Percentiles rank a stretch among this genome's conserved stretches.
These are phyloP conservation scores for Psilocybe cyanescens DNA, from an alignment of 768 basidiomycete species.

Conservation along the genomic window DNA sequence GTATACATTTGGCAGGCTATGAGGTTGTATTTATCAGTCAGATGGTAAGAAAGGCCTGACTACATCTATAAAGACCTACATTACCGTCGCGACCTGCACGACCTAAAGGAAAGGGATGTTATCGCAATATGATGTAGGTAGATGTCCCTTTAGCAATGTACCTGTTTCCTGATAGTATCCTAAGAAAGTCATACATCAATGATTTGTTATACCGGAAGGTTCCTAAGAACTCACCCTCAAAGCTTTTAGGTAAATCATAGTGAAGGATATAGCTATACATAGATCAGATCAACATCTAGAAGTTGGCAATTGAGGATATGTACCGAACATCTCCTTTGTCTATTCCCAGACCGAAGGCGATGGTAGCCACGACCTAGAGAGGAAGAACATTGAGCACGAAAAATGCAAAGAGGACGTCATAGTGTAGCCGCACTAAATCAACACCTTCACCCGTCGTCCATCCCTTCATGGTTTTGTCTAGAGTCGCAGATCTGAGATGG, in stretches of 20 bases:
- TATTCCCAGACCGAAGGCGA: conserved; percentile 88
- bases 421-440: conserved; percentile 55
- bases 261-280: conserved; percentile 72
- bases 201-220: background rate
- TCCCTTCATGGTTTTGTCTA: conserved; percentile 64
- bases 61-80: conserved; percentile 40
- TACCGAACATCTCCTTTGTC: conserved; percentile 81
- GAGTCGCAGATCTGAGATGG: conserved; percentile 41
- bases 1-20: conserved; percentile 78
- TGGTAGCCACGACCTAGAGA: conserved; percentile 70
- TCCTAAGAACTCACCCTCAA: conserved; percentile 60
- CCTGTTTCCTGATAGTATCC: conserved; percentile 91
- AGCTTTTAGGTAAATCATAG: conserved; percentile 81
- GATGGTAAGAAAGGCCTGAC: background rate
- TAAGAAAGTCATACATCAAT: conserved; percentile 25
- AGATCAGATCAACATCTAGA: background rate
- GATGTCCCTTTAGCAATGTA: conserved; percentile 26
- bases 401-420: background rate
- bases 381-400: background rate
- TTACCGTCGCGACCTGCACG: conserved; percentile 79
- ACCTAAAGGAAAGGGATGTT: conserved; percentile 41
- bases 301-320: conserved; percentile 4
- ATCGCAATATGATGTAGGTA: conserved; percentile 1
- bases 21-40: background rate
- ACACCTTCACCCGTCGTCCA: conserved; percentile 56